These are phyloP conservation scores for Rhizopogon sp. DNA, from an alignment of 768 basidiomycete species.

Conservation along the genomic window DNA sequence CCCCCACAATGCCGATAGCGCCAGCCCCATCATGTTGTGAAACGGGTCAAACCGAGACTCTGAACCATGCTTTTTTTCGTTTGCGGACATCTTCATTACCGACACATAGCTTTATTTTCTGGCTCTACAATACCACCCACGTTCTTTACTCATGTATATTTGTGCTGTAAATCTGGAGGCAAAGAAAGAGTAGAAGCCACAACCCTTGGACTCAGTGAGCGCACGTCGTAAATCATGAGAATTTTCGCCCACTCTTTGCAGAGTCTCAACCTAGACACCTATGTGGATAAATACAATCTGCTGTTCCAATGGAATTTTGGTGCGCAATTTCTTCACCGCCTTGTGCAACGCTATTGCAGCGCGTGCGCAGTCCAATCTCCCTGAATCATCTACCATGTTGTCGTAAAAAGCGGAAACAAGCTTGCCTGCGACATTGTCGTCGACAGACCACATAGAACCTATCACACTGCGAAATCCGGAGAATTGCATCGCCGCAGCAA, in stretches of 20 bases:
- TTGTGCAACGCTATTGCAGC: not conserved
- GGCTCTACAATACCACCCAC: not conserved
- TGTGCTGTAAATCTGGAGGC: not conserved
- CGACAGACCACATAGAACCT: constrained; percentile 28
- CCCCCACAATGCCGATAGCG: constrained; percentile 3
- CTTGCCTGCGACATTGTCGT: constrained; percentile 12
- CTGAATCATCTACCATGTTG: constrained; percentile 2
- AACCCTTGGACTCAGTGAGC: too few species aligned
- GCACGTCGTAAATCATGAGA: too few species aligned
- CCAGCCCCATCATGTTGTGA: constrained; percentile 5
- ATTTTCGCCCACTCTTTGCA: too few species aligned
- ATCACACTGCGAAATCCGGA: too few species aligned
- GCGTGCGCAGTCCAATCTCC: not conserved
- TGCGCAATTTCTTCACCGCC: constrained; percentile 6
- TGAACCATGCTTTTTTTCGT: not conserved
- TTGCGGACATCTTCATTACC: not conserved
- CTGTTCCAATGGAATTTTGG: constrained; percentile 17
- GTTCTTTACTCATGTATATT: not conserved
- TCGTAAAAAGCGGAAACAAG: constrained; percentile 18
- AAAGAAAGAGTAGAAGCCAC: too few species aligned
- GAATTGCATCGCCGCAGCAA: too few species aligned
- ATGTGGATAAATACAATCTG: constrained; percentile 21
- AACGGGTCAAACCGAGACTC: not conserved
- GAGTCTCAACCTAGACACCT: constrained; percentile 4
- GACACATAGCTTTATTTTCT: not conserved